Base-by-base conservation (phyloP, 2,329 filamentous ascomycete genomes). In the Ceratocystis albifundus region DNA sequence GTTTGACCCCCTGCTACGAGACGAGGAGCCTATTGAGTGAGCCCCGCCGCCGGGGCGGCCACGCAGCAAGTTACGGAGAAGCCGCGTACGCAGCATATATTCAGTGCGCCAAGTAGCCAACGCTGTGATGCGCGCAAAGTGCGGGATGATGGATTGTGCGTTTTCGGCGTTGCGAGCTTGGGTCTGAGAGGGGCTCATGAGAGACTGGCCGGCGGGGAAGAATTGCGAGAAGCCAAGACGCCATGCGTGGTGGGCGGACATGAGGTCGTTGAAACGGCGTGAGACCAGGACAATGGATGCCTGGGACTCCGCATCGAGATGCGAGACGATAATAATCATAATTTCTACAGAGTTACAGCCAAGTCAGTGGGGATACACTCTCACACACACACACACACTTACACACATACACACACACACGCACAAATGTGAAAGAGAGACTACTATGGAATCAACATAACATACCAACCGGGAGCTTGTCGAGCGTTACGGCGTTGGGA, bases 101-200 rank as follows among this genome's bases (percentile, higher is more conserved):
- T 99, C 94, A 75, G 90, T 96, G 71, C 93, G 84, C 93, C 94
- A 97, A 7, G 92, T 94, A n/a, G 91, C 88, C 69, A 92, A 77
- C 2, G 86, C 81, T 8, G 89, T 95, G 65, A 99, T 80, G 55
- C 92, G 85, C 17, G 89, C 84, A 72, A 97, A 99, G 70, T 85
- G 83, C 57, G 91, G 88, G 71, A 84, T 83, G 72, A 94, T 88
- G 0, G 88, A 87, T 83, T 64, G 68, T 57, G 91, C 78, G 65
- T 74, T 75, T 71, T 84, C 85, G 32, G 71, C 74, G 61, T 57
- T 28, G 7, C 61, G 65, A 22, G 30, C 53, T 20, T 48, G 62
- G 10, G 7, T 7, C 30, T 30, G 25, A 17, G 25, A 59, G 30
- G 10, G 8, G 30, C 62, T 45, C 6, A 41, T n/a, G n/a, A 32